A percentile compares a stretch with the other conserved stretches of the same genome.
These are phyloP conservation scores for Ogataea parapolymorpha DNA, from an alignment of 805 yeast species.

Conservation along the genomic window DNA sequence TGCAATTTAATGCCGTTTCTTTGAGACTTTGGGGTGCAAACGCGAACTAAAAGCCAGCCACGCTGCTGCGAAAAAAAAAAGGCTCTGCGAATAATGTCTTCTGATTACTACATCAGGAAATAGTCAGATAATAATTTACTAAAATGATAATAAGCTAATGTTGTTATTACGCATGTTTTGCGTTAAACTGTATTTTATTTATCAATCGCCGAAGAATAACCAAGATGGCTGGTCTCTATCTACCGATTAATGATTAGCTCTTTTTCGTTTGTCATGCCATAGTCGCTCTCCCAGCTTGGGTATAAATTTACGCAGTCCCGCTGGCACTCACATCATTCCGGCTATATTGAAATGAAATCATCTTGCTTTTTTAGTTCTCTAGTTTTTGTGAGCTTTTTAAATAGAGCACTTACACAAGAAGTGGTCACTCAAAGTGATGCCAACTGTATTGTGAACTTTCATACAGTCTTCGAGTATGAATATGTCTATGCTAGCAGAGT, in stretches of 20 bases:
- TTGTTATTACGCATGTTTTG: background rate
- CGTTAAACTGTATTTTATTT: background rate
- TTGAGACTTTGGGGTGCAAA: too few relatives aligned
- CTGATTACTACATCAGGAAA: too few relatives aligned
- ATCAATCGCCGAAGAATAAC: too few relatives aligned
- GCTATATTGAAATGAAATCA: background rate
- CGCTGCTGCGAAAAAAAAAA: background rate
- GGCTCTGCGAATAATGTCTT: background rate
- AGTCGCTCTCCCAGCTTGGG: background rate
- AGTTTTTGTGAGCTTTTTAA: background rate
- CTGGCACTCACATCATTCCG: too few relatives aligned
- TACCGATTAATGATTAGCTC: background rate
- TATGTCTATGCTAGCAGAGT: conserved; percentile 14
- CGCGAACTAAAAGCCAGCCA: conserved; percentile 1
- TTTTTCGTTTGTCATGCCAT: background rate
- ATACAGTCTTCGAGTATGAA: conserved; percentile 16
- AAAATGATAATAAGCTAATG: background rate
- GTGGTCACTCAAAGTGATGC: background rate
- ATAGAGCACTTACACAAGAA: background rate
- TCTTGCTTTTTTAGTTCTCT: background rate
- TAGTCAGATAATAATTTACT: too few relatives aligned
- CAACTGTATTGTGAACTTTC: conserved; percentile 16
- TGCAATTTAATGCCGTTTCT: too few relatives aligned
- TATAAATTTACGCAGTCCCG: too few relatives aligned
- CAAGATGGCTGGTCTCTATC: background rate